phyloP scores from a whole-genome alignment of 805 yeast species.

The Cyberlindnera meyerae region DNA sequence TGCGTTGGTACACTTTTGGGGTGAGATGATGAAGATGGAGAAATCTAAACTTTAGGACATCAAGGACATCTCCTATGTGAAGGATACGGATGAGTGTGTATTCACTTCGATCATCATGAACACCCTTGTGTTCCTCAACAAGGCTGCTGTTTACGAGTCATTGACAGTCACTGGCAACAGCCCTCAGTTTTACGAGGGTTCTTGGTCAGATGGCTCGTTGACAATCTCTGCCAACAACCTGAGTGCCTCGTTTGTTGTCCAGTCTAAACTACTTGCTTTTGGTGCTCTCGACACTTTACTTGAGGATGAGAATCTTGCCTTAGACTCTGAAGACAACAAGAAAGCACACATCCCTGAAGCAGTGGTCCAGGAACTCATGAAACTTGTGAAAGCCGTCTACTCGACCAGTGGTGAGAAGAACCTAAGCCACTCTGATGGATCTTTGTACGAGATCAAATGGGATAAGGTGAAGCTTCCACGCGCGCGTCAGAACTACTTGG shows the following conservation, averaged over 20 bases:
- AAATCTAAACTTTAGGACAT: conserved; percentile 26
- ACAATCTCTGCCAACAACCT: conserved; percentile 16
- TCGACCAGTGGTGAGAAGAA: conserved; percentile 33
- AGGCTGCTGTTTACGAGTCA: conserved; percentile 35
- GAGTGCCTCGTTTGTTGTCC: conserved; percentile 31
- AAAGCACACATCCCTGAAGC: conserved; percentile 28
- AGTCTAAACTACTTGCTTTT: conserved; percentile 36
- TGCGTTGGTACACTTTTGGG: conserved; percentile 25
- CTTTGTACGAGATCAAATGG: conserved; percentile 32
- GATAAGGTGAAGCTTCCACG: conserved; percentile 39
- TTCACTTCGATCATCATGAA: conserved; percentile 37
- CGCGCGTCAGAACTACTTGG: conserved; percentile 30
- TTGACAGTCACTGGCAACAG: conserved; percentile 30
- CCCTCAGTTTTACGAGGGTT: conserved; percentile 36
- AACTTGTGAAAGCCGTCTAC: conserved; percentile 40
- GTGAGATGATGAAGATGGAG: conserved; percentile 20
- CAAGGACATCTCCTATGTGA: conserved; percentile 33
- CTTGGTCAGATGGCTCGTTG: conserved; percentile 16
- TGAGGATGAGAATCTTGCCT: conserved; percentile 22
- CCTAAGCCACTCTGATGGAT: conserved; percentile 31
- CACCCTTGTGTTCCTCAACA: conserved; percentile 41
- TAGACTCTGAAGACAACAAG: conserved; percentile 20
- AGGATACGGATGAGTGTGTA: conserved; percentile 34
- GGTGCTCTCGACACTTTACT: conserved; percentile 35
- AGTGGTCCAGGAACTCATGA: conserved; percentile 42